A percentile compares a stretch with the other conserved stretches of the same genome.
Evolutionary conservation across 192 early-diverging fungal species (phyloP).

Genomic region (Endogone sp.): DNA sequence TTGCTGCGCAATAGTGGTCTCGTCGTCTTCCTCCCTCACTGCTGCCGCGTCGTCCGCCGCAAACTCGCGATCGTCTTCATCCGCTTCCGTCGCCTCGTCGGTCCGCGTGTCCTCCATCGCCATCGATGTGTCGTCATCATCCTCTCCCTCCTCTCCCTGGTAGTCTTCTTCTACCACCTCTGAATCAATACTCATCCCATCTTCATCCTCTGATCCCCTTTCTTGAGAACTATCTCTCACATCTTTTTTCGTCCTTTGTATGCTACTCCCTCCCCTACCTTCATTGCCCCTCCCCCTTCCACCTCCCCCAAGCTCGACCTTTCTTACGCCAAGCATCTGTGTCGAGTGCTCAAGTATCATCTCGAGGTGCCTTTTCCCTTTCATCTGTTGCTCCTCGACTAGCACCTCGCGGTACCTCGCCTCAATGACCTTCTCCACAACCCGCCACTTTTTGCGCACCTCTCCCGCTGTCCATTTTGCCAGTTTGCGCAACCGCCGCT

Average conservation of each 20-base stretch:
- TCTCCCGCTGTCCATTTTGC: conserved; percentile 66
- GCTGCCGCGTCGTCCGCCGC: conserved; percentile 42
- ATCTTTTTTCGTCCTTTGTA: too few relatives aligned
- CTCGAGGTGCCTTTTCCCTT: conserved; percentile 64
- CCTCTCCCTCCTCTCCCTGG: conserved; percentile 14
- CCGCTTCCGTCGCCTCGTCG: neutral
- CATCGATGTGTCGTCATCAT: conserved; percentile 12
- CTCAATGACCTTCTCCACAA: conserved; percentile 54
- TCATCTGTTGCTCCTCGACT: conserved; percentile 52
- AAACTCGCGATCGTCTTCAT: conserved; percentile 20
- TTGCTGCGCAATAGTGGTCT: conserved; percentile 18
- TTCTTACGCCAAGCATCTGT: conserved; percentile 60
- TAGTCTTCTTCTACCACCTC: neutral
- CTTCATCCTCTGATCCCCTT: conserved; percentile 3
- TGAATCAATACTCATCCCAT: neutral
- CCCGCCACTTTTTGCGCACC: conserved; percentile 69
- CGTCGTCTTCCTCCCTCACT: conserved; percentile 50
- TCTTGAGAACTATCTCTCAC: neutral
- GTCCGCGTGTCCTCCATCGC: too few relatives aligned
- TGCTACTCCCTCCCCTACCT: neutral
- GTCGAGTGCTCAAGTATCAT: conserved; percentile 71
- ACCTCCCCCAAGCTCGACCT: conserved; percentile 14
- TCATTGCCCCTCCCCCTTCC: neutral
- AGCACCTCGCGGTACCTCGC: conserved; percentile 55
- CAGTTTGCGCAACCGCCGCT: conserved; percentile 38